These are phyloP conservation scores for Cercospora sp. DNA, from an alignment of 2,329 filamentous ascomycete species.

Conservation along the genomic window DNA sequence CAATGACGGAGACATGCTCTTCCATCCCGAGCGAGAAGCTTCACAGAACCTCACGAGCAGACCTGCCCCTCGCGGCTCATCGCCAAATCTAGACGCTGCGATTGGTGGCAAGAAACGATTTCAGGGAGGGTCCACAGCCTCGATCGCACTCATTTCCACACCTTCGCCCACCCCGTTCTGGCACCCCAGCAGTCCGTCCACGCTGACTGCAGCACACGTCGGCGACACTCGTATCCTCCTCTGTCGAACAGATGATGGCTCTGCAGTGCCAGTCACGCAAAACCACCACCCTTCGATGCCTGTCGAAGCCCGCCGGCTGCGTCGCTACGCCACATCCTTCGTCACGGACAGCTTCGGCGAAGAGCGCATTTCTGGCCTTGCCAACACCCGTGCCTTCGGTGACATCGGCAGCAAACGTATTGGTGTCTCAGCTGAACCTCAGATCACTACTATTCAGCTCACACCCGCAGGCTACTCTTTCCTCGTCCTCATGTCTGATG, in stretches of 20 bases:
- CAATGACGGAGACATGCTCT: constrained; percentile 81
- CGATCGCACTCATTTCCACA: constrained; percentile 85
- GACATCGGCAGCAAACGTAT: constrained; percentile 90
- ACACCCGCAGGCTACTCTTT: constrained; percentile 84
- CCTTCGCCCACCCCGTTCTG: constrained; percentile 91
- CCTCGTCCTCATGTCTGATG: constrained; percentile 83
- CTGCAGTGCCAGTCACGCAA: constrained; percentile 76
- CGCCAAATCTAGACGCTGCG: constrained; percentile 54
- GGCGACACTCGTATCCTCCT: constrained; percentile 90
- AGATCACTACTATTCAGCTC: constrained; percentile 77
- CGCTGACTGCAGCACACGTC: constrained; percentile 83
- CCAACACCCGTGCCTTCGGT: constrained; percentile 91
- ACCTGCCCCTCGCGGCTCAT: constrained; percentile 42
- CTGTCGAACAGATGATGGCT: constrained; percentile 80
- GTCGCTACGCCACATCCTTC: constrained; percentile 81
- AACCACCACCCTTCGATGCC: constrained; percentile 93
- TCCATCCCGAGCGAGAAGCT: constrained; percentile 55
- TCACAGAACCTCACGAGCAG: constrained; percentile 39
- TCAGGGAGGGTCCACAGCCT: constrained; percentile 90
- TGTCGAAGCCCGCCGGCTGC: constrained; percentile 75
- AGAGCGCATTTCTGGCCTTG: constrained; percentile 88
- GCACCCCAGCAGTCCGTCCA: constrained; percentile 84
- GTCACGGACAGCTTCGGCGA: constrained; percentile 97
- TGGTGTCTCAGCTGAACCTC: constrained; percentile 90
- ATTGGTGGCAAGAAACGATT: constrained; percentile 78